phyloP scores from a whole-genome alignment of 257 asterid species.

The Coffea canephora region DNA sequence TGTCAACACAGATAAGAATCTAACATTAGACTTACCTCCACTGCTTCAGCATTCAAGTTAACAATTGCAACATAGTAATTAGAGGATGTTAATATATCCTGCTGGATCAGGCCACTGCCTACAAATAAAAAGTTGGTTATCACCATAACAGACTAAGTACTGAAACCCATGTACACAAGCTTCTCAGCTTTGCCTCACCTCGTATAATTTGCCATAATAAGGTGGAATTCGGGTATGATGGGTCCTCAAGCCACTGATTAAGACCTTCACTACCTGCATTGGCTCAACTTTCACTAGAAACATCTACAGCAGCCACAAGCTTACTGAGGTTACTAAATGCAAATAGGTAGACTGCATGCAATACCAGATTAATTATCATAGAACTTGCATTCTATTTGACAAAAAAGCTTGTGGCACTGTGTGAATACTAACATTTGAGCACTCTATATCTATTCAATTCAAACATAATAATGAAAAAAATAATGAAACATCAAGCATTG shows the following conservation, averaged over 20 bases:
- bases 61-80: constrained; percentile 66
- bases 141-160: constrained; percentile 15
- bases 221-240: constrained; percentile 50
- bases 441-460: neutral
- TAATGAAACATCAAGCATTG: neutral
- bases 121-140: constrained; percentile 16
- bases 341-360: neutral
- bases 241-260: constrained; percentile 73
- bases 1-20: neutral
- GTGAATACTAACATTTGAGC: neutral
- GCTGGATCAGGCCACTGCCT: constrained; percentile 69
- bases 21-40: constrained; percentile 41
- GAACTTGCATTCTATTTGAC: neutral
- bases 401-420: neutral
- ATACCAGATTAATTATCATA: neutral
- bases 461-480: too few relatives aligned
- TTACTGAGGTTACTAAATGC: neutral
- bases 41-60: constrained; percentile 55
- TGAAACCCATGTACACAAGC: neutral
- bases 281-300: constrained; percentile 27
- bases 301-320: constrained; percentile 9
- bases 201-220: constrained; percentile 60
- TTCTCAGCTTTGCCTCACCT: constrained; percentile 47
- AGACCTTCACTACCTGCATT: constrained; percentile 56
- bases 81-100: constrained; percentile 48